A percentile compares a stretch with the other conserved stretches of the same genome.
Evolutionary conservation across 176 grass and related monocot species (phyloP).

Genomic region (Miscanthus lutarioriparius): DNA sequence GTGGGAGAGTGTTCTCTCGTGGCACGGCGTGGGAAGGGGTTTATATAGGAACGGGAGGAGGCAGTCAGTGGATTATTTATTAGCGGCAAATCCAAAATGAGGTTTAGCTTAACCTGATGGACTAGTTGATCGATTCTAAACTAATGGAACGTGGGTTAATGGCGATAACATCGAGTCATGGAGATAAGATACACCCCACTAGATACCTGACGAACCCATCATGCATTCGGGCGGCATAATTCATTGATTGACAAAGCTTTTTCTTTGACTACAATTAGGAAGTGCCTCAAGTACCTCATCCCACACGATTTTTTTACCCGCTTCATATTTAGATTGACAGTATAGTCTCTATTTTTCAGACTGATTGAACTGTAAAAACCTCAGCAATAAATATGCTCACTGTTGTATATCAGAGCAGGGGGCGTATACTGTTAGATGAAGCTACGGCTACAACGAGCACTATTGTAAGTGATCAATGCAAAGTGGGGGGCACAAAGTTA

Average conservation of each 20-base stretch:
- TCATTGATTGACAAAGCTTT: neutral
- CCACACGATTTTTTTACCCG: neutral
- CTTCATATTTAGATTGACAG: neutral
- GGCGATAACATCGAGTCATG: neutral
- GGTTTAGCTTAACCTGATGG: conserved; percentile 1
- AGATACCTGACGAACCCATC: neutral
- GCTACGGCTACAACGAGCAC: too few relatives aligned
- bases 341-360: too few relatives aligned
- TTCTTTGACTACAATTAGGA: neutral
- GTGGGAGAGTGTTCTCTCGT: conserved; percentile 28
- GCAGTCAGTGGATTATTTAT: conserved; percentile 11
- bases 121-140: neutral
- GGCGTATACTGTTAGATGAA: too few relatives aligned
- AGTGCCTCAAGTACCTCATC: neutral
- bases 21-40: neutral
- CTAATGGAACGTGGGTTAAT: conserved; percentile 21
- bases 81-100: neutral
- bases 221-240: neutral
- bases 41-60: conserved; percentile 38
- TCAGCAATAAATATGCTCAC: too few relatives aligned
- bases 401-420: too few relatives aligned
- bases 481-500: neutral
- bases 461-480: neutral
- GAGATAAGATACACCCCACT: conserved; percentile 37
- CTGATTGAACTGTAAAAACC: too few relatives aligned